These are phyloP conservation scores for Aspergillus udagawae DNA, from an alignment of 2,329 filamentous ascomycete species.

Conservation along the genomic window DNA sequence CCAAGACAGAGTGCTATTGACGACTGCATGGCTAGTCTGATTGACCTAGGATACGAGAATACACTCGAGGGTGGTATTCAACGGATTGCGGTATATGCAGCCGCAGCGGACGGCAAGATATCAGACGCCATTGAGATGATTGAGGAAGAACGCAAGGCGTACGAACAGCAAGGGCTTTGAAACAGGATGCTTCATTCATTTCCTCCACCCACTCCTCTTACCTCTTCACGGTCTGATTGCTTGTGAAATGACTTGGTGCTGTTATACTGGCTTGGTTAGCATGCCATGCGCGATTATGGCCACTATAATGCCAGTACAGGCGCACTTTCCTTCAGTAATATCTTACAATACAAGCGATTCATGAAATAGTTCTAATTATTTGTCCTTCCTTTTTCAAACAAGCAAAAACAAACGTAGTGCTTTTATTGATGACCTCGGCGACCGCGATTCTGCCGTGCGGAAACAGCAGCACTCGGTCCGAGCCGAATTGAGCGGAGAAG, in stretches of 20 bases:
- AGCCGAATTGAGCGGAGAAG: neutral
- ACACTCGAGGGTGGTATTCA: slow-evolving; percentile 31
- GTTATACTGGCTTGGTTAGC: neutral
- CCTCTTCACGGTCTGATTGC: neutral
- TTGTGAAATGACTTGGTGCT: neutral
- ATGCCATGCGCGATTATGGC: no score
- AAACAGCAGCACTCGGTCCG: neutral
- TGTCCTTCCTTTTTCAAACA: no score
- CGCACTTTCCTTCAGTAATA: neutral
- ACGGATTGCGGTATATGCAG: slow-evolving; percentile 43
- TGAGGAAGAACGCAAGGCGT: slow-evolving; percentile 45
- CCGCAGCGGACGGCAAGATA: slow-evolving; percentile 40
- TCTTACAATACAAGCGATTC: neutral
- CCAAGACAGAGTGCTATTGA: slow-evolving; percentile 21
- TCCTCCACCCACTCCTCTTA: slow-evolving; percentile 1
- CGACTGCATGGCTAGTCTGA: slow-evolving; percentile 37
- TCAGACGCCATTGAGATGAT: slow-evolving; percentile 49
- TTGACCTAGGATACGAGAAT: slow-evolving; percentile 39
- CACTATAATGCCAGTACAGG: neutral
- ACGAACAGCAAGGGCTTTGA: slow-evolving; percentile 25
- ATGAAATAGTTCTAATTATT: no score
- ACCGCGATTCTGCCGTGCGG: slow-evolving; percentile 1
- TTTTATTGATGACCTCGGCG: no score
- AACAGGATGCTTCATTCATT: slow-evolving; percentile 2
- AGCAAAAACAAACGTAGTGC: no score